Evolutionary conservation across 2,329 filamentous ascomycete species (phyloP).

Genomic region (Fusarium torulosum): DNA sequence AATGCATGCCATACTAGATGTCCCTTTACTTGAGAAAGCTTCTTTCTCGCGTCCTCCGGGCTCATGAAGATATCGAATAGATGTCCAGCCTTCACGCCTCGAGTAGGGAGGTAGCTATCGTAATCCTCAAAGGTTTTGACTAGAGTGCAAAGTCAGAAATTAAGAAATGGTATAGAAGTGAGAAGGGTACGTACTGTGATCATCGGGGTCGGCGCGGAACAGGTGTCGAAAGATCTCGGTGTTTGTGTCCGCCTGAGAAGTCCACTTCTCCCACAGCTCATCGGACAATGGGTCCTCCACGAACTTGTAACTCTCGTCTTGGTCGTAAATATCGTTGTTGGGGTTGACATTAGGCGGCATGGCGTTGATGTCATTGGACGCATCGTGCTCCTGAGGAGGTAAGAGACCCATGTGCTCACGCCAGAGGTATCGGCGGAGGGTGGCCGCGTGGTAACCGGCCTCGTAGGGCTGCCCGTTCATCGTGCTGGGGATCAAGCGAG

Average conservation of each 20-base stretch:
- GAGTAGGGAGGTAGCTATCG: conserved; percentile 78
- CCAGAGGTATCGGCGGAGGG: conserved; percentile 85
- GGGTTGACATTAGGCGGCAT: conserved; percentile 76
- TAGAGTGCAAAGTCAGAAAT: conserved; percentile 46
- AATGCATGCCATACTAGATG: conserved; percentile 54
- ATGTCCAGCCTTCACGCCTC: conserved; percentile 83
- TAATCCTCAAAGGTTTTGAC: conserved; percentile 93
- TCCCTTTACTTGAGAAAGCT: conserved; percentile 81
- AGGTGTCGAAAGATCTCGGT: conserved; percentile 81
- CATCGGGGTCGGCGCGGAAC: conserved; percentile 90
- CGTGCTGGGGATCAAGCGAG: conserved; percentile 73
- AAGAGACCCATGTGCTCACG: conserved; percentile 90
- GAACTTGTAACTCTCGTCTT: conserved; percentile 72
- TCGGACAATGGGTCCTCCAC: conserved; percentile 79
- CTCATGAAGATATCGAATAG: conserved; percentile 85
- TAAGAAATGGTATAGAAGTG: too few species aligned
- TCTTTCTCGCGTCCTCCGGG: conserved; percentile 76
- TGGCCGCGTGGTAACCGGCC: conserved; percentile 85
- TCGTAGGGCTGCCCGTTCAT: conserved; percentile 85
- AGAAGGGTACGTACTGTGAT: conserved; percentile 69
- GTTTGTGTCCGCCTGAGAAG: conserved; percentile 74
- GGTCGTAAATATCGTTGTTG: conserved; percentile 72
- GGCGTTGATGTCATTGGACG: conserved; percentile 76
- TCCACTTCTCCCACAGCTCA: conserved; percentile 78
- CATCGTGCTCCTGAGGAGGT: conserved; percentile 77